Evolutionary conservation across 2,329 filamentous ascomycete genomes (phyloP).

Genomic region (Pestalotiopsis sp.): DNA sequence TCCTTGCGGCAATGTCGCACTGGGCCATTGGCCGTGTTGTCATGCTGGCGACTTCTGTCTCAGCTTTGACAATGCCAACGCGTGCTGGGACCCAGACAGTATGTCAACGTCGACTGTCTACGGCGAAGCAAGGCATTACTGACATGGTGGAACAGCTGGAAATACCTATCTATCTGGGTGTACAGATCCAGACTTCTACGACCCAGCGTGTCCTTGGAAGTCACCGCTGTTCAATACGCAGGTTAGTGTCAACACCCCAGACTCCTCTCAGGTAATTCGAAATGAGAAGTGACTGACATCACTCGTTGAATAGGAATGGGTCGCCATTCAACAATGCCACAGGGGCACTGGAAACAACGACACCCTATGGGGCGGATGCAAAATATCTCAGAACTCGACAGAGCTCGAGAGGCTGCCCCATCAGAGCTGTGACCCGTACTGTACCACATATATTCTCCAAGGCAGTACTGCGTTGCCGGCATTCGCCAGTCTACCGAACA

Average conservation of each 20-base stretch:
- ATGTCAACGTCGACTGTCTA: not conserved
- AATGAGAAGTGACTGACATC: too few relatives aligned
- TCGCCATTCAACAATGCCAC: slow-evolving; percentile 14
- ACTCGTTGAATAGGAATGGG: slow-evolving; percentile 13
- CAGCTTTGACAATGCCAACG: slow-evolving; percentile 13
- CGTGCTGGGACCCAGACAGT: slow-evolving; percentile 14
- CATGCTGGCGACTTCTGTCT: slow-evolving; percentile 14
- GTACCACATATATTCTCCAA: not conserved
- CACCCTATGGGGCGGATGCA: slow-evolving; percentile 13
- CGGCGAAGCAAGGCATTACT: not conserved
- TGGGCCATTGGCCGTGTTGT: slow-evolving; percentile 16
- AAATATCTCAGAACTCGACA: slow-evolving; percentile 7
- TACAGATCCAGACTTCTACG: slow-evolving; percentile 15
- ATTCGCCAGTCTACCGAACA: slow-evolving; percentile 13
- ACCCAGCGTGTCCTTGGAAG: slow-evolving; percentile 14
- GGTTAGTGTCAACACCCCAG: too few relatives aligned
- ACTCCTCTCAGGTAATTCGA: too few relatives aligned
- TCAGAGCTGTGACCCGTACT: slow-evolving; percentile 15
- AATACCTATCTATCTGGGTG: slow-evolving; percentile 17
- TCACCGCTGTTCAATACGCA: not conserved
- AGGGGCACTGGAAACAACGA: not conserved
- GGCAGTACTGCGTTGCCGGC: slow-evolving; percentile 2
- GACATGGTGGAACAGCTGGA: not conserved
- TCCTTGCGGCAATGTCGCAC: slow-evolving; percentile 14
- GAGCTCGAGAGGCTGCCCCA: slow-evolving; percentile 10